Evolutionary conservation across 371 early-diverging fungal genomes (phyloP).

Genomic region (Mortierella sp.): DNA sequence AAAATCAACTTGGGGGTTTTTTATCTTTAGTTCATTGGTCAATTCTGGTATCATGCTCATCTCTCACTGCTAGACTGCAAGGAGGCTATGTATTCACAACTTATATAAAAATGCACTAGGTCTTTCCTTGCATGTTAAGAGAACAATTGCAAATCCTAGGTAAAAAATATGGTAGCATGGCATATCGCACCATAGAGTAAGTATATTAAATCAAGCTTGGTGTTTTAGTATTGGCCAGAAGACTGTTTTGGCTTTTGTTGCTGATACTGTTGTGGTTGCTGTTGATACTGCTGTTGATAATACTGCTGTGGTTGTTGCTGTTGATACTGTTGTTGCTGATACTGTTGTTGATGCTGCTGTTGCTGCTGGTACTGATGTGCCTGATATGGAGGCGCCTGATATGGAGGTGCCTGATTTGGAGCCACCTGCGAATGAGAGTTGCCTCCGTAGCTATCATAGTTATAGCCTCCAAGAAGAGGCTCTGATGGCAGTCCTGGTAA

Average conservation of each 20-base stretch:
- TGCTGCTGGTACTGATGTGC: constrained; percentile 14
- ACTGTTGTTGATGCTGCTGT: constrained; percentile 12
- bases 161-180: no score
- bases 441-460: constrained; percentile 19
- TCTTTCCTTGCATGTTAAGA: no score
- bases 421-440: constrained; percentile 9
- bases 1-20: no score
- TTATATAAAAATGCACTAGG: no score
- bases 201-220: no score
- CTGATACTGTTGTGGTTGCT: background rate
- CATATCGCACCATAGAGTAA: no score
- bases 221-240: background rate
- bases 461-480: constrained; percentile 34
- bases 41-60: no score
- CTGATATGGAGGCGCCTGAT: constrained; percentile 7
- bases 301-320: background rate
- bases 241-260: background rate
- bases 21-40: no score
- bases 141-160: no score
- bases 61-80: no score
- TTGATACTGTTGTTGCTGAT: background rate
- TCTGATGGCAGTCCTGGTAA: constrained; percentile 34
- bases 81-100: no score
- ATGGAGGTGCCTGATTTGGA: constrained; percentile 18
- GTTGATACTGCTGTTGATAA: constrained; percentile 1